A percentile compares a stretch with the other conserved stretches of the same genome.
These are phyloP conservation scores for Aphanomyces euteiches DNA, from an alignment of 352 stramenopile genomes.

Conservation along the genomic window DNA sequence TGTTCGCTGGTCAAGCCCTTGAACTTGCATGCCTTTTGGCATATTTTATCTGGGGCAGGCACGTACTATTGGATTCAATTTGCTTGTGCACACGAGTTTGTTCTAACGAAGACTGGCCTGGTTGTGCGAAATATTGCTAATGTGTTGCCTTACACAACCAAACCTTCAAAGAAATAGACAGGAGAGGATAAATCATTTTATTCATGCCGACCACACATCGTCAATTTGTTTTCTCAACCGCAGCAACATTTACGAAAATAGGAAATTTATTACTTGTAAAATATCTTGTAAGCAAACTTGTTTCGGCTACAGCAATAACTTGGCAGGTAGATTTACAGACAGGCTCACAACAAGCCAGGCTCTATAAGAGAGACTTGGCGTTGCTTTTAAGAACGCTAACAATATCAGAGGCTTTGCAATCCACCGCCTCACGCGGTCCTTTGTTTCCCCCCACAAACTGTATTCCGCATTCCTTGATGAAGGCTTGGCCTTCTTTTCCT, in stretches of 20 bases:
- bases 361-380: constrained; percentile 30
- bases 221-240: too few species aligned
- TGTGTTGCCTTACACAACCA: constrained; percentile 19
- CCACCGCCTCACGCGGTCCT: constrained; percentile 38
- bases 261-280: too few species aligned
- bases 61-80: constrained; percentile 29
- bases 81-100: constrained; percentile 25
- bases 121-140: constrained; percentile 13
- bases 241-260: too few species aligned
- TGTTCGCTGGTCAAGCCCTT: constrained; percentile 16
- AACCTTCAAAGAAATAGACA: constrained; percentile 3
- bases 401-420: constrained; percentile 81
- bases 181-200: not conserved
- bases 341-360: not conserved
- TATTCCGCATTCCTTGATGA: constrained; percentile 72
- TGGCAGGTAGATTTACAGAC: too few species aligned
- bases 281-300: too few species aligned
- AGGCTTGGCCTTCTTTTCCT: constrained; percentile 62
- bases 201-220: too few species aligned
- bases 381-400: constrained; percentile 64
- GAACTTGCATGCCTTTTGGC: constrained; percentile 28
- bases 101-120: constrained; percentile 7
- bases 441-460: constrained; percentile 61
- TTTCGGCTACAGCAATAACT: too few species aligned
- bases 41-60: constrained; percentile 15